Evolutionary conservation across 2,329 filamentous ascomycete genomes (phyloP).

Genomic region (Hirsutella rhossiliensis): DNA sequence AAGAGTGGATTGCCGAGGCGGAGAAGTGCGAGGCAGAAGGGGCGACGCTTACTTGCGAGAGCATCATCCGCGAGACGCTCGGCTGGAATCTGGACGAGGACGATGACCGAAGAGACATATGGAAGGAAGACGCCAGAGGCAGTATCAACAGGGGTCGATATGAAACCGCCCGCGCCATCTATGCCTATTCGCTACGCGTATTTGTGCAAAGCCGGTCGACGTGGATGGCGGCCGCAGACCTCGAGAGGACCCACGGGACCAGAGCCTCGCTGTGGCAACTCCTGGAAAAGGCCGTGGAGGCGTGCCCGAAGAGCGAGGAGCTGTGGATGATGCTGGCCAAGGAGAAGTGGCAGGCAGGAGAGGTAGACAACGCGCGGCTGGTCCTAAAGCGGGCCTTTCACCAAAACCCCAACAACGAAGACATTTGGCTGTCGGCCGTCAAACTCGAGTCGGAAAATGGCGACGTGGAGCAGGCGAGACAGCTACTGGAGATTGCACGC

Average conservation of each 20-base stretch:
- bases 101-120: conserved; percentile 89
- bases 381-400: conserved; percentile 86
- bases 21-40: conserved; percentile 92
- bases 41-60: conserved; percentile 71
- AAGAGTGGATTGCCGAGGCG: conserved; percentile 93
- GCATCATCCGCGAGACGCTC: conserved; percentile 85
- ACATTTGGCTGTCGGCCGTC: conserved; percentile 94
- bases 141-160: conserved; percentile 74
- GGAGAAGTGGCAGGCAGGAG: conserved; percentile 83
- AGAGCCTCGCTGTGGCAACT: conserved; percentile 74
- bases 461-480: conserved; percentile 68
- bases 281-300: conserved; percentile 86
- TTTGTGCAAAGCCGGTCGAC: conserved; percentile 81
- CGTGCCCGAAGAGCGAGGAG: conserved; percentile 80
- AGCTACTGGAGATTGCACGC: conserved; percentile 70
- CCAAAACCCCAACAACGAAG: conserved; percentile 91
- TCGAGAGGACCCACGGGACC: conserved; percentile 81
- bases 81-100: conserved; percentile 92
- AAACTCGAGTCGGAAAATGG: conserved; percentile 89
- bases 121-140: conserved; percentile 83
- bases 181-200: conserved; percentile 77
- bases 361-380: conserved; percentile 73
- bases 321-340: conserved; percentile 94
- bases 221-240: conserved; percentile 82
- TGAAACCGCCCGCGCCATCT: conserved; percentile 86